Conservation (phyloP, 192 early-diverging fungal genomes). For the Kickxella alabastrina region DNA sequence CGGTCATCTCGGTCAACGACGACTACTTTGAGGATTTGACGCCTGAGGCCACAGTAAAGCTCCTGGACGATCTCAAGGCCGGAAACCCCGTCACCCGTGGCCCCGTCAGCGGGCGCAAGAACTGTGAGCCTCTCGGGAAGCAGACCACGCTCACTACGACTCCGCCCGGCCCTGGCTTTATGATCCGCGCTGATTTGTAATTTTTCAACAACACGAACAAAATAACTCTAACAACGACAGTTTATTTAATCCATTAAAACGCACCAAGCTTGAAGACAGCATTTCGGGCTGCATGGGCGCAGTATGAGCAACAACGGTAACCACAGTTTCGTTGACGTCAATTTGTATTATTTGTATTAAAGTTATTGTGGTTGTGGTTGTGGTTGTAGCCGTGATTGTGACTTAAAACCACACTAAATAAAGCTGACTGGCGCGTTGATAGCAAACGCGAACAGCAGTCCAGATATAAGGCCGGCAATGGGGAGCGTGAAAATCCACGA, state of each 20-base stretch:
- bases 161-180: slow-evolving; percentile 90
- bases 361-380: too few relatives aligned
- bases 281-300: too few relatives aligned
- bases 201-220: slow-evolving; percentile 6
- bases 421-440: slow-evolving; percentile 49
- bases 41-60: slow-evolving; percentile 79
- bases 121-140: slow-evolving; percentile 81
- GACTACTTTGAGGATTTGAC: slow-evolving; percentile 99
- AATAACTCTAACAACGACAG: not conserved
- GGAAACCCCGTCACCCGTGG: slow-evolving; percentile 77
- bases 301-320: too few relatives aligned
- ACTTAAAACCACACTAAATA: too few relatives aligned
- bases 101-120: slow-evolving; percentile 78
- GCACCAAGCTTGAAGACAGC: too few relatives aligned
- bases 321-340: too few relatives aligned
- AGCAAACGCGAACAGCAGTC: slow-evolving; percentile 66
- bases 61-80: slow-evolving; percentile 81
- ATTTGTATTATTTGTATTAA: too few relatives aligned
- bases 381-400: too few relatives aligned
- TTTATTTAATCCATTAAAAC: not conserved
- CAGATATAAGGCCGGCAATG: slow-evolving; percentile 59
- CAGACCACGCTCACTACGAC: slow-evolving; percentile 81
- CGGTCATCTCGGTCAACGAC: slow-evolving; percentile 96
- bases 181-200: slow-evolving; percentile 75
- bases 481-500: slow-evolving; percentile 79